These are phyloP conservation scores for Hypoxylon sp. DNA, from an alignment of 2,329 filamentous ascomycete genomes.

Conservation along the genomic window DNA sequence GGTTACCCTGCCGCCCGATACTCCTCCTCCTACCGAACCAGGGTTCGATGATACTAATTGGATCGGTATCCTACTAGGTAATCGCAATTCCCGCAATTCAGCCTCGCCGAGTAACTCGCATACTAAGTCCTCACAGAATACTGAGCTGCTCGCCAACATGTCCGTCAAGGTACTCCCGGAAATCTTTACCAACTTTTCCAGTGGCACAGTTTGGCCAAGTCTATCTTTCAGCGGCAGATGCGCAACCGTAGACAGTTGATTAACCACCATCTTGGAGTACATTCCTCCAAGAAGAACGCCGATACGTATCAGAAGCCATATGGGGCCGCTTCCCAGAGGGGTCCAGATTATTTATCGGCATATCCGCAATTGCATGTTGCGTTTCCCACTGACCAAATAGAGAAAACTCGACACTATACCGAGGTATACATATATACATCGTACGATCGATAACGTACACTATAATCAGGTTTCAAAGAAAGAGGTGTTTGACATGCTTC, in stretches of 20 bases:
- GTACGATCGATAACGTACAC: background rate
- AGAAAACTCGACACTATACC: slow-evolving; percentile 68
- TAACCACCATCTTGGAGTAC: slow-evolving; percentile 73
- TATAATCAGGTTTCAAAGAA: too few species aligned
- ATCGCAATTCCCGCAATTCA: slow-evolving; percentile 24
- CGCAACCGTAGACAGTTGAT: slow-evolving; percentile 24
- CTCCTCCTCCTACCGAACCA: slow-evolving; percentile 42
- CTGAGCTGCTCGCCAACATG: slow-evolving; percentile 44
- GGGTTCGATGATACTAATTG: slow-evolving; percentile 56
- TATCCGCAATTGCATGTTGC: slow-evolving; percentile 28
- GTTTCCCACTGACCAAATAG: slow-evolving; percentile 51
- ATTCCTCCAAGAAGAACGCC: slow-evolving; percentile 80
- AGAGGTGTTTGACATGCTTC: too few species aligned
- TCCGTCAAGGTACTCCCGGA: slow-evolving; percentile 31
- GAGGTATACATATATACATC: background rate
- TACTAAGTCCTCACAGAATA: slow-evolving; percentile 54
- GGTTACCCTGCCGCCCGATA: slow-evolving; percentile 42
- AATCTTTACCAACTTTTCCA: slow-evolving; percentile 45
- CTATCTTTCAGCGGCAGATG: slow-evolving; percentile 23
- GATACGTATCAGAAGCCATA: slow-evolving; percentile 81
- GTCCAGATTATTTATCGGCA: slow-evolving; percentile 86
- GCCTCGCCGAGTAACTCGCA: slow-evolving; percentile 39
- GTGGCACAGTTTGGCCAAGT: slow-evolving; percentile 36
- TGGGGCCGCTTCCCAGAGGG: slow-evolving; percentile 86
- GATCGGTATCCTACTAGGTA: slow-evolving; percentile 58